These are phyloP conservation scores for Skeletonema tropicum DNA, from an alignment of 108 stramenopile genomes.

Conservation along the genomic window DNA sequence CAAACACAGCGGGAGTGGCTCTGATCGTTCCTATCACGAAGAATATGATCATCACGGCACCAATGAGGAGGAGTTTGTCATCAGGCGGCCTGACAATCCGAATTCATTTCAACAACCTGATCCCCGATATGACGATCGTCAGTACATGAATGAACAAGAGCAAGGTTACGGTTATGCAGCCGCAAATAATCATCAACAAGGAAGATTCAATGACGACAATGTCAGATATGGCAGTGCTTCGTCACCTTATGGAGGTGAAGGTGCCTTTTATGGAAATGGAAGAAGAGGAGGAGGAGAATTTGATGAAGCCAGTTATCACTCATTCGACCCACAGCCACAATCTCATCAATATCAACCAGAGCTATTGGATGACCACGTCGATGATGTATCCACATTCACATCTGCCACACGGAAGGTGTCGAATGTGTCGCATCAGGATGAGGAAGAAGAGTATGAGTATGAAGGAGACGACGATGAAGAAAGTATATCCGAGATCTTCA, in stretches of 20 bases:
- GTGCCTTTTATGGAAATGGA: neutral
- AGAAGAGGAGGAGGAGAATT: neutral
- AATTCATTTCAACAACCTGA: neutral
- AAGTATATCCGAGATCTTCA: conserved; percentile 46
- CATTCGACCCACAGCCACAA: neutral
- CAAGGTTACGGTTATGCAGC: neutral
- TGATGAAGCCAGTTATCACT: conserved; percentile 18
- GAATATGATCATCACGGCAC: neutral
- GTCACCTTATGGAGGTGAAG: neutral
- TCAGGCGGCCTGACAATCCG: neutral
- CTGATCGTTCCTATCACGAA: neutral
- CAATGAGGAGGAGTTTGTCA: neutral
- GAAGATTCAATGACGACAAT: neutral
- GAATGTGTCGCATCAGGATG: conserved; percentile 11
- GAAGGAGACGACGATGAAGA: conserved; percentile 38
- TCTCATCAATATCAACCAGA: conserved; percentile 4
- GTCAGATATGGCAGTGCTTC: neutral
- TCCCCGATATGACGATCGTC: neutral
- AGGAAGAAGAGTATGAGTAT: neutral
- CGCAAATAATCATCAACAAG: neutral
- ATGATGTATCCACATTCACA: conserved; percentile 28
- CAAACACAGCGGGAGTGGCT: conserved; percentile 1
- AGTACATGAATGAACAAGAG: neutral
- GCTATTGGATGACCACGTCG: conserved; percentile 18
- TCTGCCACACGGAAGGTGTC: conserved; percentile 31